Evolutionary conservation across 2,329 filamentous ascomycete genomes (phyloP).

Genomic region (Colletotrichum tanaceti): DNA sequence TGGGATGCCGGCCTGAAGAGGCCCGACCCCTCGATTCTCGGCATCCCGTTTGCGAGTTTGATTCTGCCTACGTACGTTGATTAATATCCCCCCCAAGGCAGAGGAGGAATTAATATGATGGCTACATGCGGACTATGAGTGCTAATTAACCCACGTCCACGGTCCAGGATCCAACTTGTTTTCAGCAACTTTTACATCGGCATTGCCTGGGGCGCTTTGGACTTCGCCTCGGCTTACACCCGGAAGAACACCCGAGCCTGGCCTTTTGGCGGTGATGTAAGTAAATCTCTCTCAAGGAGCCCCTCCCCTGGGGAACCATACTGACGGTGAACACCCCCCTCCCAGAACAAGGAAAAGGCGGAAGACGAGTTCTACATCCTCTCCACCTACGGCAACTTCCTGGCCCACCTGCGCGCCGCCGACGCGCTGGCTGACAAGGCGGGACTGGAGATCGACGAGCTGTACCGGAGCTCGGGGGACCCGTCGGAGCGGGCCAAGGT

Average conservation of each 20-base stretch:
- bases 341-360: slow-evolving; percentile 63
- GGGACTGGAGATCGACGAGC: slow-evolving; percentile 58
- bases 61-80: slow-evolving; percentile 67
- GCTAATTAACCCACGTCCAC: too few species aligned
- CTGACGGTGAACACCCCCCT: not conserved
- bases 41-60: slow-evolving; percentile 66
- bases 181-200: slow-evolving; percentile 75
- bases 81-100: too few species aligned
- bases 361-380: slow-evolving; percentile 75
- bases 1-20: slow-evolving; percentile 65
- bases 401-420: slow-evolving; percentile 70
- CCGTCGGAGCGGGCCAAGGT: slow-evolving; percentile 55
- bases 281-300: slow-evolving; percentile 26
- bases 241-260: slow-evolving; percentile 67
- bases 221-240: slow-evolving; percentile 68
- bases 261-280: slow-evolving; percentile 71
- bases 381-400: slow-evolving; percentile 72
- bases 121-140: not conserved
- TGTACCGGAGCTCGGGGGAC: slow-evolving; percentile 57
- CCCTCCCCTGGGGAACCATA: not conserved
- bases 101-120: too few species aligned
- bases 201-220: slow-evolving; percentile 69
- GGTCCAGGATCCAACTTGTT: slow-evolving; percentile 69
- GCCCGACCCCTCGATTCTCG: slow-evolving; percentile 61
- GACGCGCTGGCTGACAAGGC: slow-evolving; percentile 69